Evolutionary conservation across 2,329 filamentous ascomycete genomes (phyloP), one percentile per base, ranked within the genome.

Genomic region (Didymella sp.): DNA sequence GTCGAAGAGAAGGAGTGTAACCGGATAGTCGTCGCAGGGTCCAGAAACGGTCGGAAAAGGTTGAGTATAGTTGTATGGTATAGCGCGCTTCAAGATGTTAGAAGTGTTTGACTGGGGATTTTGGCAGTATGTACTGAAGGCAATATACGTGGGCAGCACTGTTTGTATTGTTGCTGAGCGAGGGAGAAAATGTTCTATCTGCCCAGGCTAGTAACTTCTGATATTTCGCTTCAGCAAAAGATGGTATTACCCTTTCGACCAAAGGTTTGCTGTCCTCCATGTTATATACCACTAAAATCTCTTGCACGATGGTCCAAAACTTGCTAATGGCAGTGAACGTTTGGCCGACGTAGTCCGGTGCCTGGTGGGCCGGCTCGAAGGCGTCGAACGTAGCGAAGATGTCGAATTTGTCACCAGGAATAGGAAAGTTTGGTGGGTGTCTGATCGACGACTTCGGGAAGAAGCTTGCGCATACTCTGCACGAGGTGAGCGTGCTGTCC

Each of bases 171-270:
- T 50, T 38, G 13, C 45, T 30, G 19, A 53, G 22, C 27, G 41
- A 37, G 31, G 11, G 17, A 13, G 30, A 37, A 6, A 55, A 46
- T 25, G 30, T n/a, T n/a, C n/a, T 51, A 21, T 51, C 41, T 47
- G 46, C 45, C 51, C 51, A 51, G 8, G 46, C 45, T n/a, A 59
- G 25, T 30, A 55, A 15, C 12, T 48, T 38, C 17, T 45, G 41
- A 21, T 55, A 59, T n/a, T 51, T 59, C n/a, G 37, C 38, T 42
- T 51, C 42, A 2, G 44, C 45, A 19, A 55, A 55, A 1, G 51
- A 52, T 5, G 47, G 38, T n/a, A 48, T 51, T 11, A 43, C 38
- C n/a, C 47, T 17, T 11, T 45, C 51, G n/a, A 59, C 31, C 37
- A 59, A 11, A 11, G 51, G 46, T 3, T 17, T 24, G 19, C 40